Conservation (phyloP, 345 rosid genomes). For the Gossypium thurberi region DNA sequence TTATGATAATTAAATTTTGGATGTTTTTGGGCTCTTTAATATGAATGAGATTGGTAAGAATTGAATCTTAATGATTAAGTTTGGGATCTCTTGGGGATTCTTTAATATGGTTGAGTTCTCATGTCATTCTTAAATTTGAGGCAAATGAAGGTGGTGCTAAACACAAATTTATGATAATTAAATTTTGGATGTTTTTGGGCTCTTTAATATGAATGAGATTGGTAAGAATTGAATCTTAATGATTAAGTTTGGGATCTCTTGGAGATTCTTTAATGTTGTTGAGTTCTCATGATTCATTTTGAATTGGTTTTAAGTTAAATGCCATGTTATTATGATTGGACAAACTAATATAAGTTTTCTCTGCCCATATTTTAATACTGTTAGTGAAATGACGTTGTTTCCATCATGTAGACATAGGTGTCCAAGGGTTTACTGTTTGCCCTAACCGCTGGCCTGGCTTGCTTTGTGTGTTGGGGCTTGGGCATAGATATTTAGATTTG, state of each 20-base stretch:
- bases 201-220: not conserved
- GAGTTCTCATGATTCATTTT: not conserved
- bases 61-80: not conserved
- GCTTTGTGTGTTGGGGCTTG: not conserved
- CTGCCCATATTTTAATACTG: not conserved
- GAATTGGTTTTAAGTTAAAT: not conserved
- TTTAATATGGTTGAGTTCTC: not conserved
- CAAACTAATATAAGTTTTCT: not conserved
- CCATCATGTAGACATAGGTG: not conserved
- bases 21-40: not conserved
- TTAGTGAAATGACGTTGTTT: not conserved
- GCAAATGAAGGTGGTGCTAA: not conserved
- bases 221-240: not conserved
- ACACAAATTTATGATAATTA: not conserved
- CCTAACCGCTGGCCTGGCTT: not conserved
- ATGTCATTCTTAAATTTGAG: not conserved
- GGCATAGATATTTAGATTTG: not conserved
- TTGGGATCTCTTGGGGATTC: not conserved
- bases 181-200: not conserved
- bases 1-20: not conserved
- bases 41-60: not conserved
- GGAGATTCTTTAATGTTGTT: not conserved
- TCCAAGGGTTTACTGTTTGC: not conserved
- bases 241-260: constrained; percentile 1
- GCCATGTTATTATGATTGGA: not conserved